Conservation (phyloP, 2,329 filamentous ascomycete species). For the Hypocrella siamensis region DNA sequence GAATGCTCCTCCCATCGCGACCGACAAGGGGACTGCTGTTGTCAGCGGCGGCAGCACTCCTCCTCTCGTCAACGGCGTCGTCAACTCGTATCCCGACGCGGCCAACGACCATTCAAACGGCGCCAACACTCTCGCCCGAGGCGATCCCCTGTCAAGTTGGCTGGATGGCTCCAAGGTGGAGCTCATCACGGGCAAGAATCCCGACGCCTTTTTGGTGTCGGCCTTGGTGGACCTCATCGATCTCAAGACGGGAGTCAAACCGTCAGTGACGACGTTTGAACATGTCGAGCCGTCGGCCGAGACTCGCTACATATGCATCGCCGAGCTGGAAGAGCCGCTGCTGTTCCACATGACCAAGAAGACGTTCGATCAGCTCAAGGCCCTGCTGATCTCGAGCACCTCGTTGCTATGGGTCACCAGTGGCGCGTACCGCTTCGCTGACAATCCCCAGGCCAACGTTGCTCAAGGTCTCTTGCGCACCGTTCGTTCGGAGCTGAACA, state of each 20-base stretch:
- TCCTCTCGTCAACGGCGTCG: background rate
- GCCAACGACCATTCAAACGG: background rate
- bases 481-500: slow-evolving; percentile 28
- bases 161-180: background rate
- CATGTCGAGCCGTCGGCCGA: slow-evolving; percentile 6
- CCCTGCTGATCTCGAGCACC: slow-evolving; percentile 16
- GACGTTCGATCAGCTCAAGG: slow-evolving; percentile 23
- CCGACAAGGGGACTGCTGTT: background rate
- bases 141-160: background rate
- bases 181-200: background rate
- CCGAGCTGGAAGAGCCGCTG: slow-evolving; percentile 27
- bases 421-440: slow-evolving; percentile 20
- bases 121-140: background rate
- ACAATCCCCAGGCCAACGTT: slow-evolving; percentile 25
- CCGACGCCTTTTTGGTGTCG: background rate
- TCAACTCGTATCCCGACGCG: too few species aligned
- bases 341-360: slow-evolving; percentile 21
- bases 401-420: slow-evolving; percentile 24
- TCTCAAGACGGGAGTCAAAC: slow-evolving; percentile 8
- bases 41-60: background rate
- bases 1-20: background rate
- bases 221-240: slow-evolving; percentile 1
- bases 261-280: slow-evolving; percentile 4
- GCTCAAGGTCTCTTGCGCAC: slow-evolving; percentile 28
- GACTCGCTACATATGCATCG: slow-evolving; percentile 21